These are phyloP conservation scores for Clavispora fructus DNA, from an alignment of 805 yeast genomes.

Conservation along the genomic window DNA sequence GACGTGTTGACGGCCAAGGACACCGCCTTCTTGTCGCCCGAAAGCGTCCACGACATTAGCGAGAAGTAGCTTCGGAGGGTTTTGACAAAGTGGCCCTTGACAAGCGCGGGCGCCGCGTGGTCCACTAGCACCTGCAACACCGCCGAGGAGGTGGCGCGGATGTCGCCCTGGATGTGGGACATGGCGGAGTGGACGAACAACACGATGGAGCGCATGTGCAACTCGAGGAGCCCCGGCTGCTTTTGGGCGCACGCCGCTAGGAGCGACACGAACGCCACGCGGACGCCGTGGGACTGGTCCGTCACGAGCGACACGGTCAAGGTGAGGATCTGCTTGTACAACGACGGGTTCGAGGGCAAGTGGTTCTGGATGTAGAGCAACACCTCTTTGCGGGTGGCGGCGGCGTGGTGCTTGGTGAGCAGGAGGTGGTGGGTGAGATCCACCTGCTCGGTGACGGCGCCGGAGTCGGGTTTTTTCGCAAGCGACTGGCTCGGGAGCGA, in stretches of 20 bases:
- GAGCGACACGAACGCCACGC: constrained; percentile 49
- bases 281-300: constrained; percentile 63
- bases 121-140: constrained; percentile 59
- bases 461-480: constrained; percentile 11
- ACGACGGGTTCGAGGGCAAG: constrained; percentile 47
- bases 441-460: constrained; percentile 25
- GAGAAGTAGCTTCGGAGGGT: constrained; percentile 63
- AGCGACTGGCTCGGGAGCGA: constrained; percentile 43
- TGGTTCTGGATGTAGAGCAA: constrained; percentile 47
- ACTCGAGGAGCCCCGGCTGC: constrained; percentile 51
- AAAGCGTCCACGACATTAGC: constrained; percentile 68
- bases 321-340: constrained; percentile 52
- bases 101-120: constrained; percentile 49
- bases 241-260: constrained; percentile 42
- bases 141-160: constrained; percentile 69
- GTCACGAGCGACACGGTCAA: constrained; percentile 57
- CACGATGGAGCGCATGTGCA: constrained; percentile 57
- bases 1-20: constrained; percentile 32
- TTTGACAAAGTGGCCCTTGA: constrained; percentile 63
- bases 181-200: constrained; percentile 83
- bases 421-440: constrained; percentile 60
- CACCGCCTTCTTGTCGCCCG: constrained; percentile 29
- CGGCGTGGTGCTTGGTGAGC: constrained; percentile 68
- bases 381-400: constrained; percentile 67
- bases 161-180: constrained; percentile 81